Conservation (phyloP, 805 yeast species). For the Yamadazyma paraphyllophila region DNA sequence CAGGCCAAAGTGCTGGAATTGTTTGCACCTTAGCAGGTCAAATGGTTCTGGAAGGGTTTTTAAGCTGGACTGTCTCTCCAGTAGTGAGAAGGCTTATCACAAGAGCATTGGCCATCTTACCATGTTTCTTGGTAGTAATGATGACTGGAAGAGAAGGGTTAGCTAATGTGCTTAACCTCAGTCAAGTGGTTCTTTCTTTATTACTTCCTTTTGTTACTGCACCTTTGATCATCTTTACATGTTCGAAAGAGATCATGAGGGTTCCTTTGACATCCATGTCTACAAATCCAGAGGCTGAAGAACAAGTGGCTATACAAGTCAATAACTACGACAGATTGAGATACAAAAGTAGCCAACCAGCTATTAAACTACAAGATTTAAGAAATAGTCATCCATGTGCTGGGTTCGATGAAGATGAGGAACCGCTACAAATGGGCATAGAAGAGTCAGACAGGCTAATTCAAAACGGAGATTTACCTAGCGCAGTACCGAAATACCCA, state of each 20-base stretch:
- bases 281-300: constrained; percentile 12
- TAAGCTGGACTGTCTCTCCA: constrained; percentile 77
- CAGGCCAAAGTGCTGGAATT: constrained; percentile 95
- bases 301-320: background rate
- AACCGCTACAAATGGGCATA: background rate
- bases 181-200: constrained; percentile 80
- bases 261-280: constrained; percentile 43
- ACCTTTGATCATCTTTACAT: constrained; percentile 80
- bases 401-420: constrained; percentile 38
- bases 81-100: constrained; percentile 78
- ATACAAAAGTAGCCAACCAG: constrained; percentile 37
- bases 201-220: constrained; percentile 86
- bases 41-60: constrained; percentile 88
- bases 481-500: background rate
- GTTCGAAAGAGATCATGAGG: constrained; percentile 63
- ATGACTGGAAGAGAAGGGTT: constrained; percentile 81
- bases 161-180: constrained; percentile 67
- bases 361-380: constrained; percentile 38
- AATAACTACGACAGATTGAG: constrained; percentile 12
- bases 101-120: constrained; percentile 78
- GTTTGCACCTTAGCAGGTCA: constrained; percentile 94
- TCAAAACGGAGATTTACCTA: constrained; percentile 2
- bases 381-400: constrained; percentile 42
- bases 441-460: constrained; percentile 18
- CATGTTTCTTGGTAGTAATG: constrained; percentile 74